These are phyloP conservation scores for Thermoascus crustaceus DNA, from an alignment of 2,329 filamentous ascomycete genomes.

Conservation along the genomic window DNA sequence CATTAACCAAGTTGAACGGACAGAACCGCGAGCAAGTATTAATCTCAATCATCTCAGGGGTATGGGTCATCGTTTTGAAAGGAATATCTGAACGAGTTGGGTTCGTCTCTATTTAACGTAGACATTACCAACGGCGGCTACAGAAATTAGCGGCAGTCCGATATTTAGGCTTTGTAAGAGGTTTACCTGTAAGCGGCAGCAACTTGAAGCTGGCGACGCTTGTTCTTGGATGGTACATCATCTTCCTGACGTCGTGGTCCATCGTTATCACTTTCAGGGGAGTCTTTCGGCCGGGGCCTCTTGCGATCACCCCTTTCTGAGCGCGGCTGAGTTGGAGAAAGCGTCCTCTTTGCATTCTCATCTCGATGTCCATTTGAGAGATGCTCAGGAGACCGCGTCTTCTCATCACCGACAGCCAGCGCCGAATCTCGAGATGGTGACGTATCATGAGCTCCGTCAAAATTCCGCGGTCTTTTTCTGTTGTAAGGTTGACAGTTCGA, in stretches of 20 bases:
- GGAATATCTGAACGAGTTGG: conserved; percentile 2
- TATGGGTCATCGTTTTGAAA: conserved; percentile 11
- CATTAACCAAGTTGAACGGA: no score
- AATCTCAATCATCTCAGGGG: conserved; percentile 11
- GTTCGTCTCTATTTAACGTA: background rate
- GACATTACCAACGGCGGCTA: conserved; percentile 33
- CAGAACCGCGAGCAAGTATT: no score
- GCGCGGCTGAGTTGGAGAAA: conserved; percentile 4
- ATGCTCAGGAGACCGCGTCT: background rate
- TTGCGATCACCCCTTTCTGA: conserved; percentile 9
- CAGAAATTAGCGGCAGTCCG: conserved; percentile 11
- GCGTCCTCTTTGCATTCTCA: background rate
- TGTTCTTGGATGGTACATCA: conserved; percentile 23
- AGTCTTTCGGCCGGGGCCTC: conserved; percentile 9
- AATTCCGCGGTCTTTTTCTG: no score
- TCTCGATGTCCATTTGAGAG: background rate
- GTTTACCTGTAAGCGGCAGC: conserved; percentile 32
- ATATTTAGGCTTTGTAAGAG: background rate
- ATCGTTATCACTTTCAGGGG: conserved; percentile 13
- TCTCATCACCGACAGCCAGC: no score
- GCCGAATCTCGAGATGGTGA: no score
- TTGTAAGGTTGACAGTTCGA: no score
- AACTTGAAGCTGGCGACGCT: conserved; percentile 31
- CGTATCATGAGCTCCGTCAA: no score
- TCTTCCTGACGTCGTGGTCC: conserved; percentile 24